Evolutionary conservation across 169 alveolate species (phyloP).

Genomic region (Besnoitia besnoiti): DNA sequence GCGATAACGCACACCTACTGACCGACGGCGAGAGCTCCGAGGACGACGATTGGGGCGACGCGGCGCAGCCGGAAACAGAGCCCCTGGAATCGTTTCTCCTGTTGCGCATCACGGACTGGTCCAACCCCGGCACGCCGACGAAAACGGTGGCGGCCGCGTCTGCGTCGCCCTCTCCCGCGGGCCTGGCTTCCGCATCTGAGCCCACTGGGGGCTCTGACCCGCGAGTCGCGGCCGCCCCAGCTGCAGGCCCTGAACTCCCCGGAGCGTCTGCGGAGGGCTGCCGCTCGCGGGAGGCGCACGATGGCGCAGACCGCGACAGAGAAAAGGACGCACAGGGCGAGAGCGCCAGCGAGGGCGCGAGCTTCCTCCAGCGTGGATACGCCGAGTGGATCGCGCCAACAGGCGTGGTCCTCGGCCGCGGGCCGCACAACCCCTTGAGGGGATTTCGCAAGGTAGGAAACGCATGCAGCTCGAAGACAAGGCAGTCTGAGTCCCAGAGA

Average conservation of each 20-base stretch:
- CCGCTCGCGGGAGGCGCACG: neutral
- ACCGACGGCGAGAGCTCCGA: neutral
- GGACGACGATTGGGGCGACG: neutral
- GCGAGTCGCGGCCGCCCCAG: too few relatives aligned
- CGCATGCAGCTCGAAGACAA: too few relatives aligned
- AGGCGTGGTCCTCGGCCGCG: conserved; percentile 86
- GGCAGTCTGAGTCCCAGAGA: too few relatives aligned
- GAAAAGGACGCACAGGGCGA: neutral
- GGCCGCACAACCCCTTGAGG: conserved; percentile 81
- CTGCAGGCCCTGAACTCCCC: too few relatives aligned
- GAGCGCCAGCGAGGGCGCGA: neutral
- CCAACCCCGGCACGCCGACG: neutral
- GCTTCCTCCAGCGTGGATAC: neutral
- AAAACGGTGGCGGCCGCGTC: neutral
- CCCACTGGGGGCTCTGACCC: too few relatives aligned
- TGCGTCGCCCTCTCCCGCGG: neutral
- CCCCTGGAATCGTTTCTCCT: neutral
- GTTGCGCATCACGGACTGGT: neutral
- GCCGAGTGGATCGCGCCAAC: conserved; percentile 79
- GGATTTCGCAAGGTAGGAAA: conserved; percentile 79
- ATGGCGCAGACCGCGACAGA: neutral
- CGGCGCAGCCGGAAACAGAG: neutral
- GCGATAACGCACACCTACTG: too few relatives aligned
- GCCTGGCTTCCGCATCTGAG: neutral
- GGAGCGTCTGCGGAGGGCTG: neutral